Evolutionary conservation across 2,329 filamentous ascomycete species (phyloP), one percentile per base, ranked within the genome.

Genomic region (Penicillium sclerotigenum): DNA sequence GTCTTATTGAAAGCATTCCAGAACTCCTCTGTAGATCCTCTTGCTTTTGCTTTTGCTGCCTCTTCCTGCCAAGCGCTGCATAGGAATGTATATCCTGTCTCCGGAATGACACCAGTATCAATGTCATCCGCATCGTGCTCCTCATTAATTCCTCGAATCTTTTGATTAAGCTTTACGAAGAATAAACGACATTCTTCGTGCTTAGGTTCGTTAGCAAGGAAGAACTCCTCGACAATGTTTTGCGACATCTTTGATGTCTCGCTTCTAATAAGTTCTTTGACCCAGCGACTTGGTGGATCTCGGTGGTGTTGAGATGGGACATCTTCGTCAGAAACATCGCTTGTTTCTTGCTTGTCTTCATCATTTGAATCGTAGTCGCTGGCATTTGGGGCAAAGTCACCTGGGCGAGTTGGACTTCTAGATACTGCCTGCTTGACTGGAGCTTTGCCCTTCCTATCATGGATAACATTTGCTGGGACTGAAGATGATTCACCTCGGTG

Each of bases 141-240:
- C 1, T 36, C 4, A 0, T 36, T 36, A 0, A 0, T n/a, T 0
- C 34, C 34, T 1, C n/a, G 9, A 36, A 36, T 18, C 0, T 36
- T 0, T 36, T 36, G 2, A 4, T 36, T 36, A 0, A 36, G 34
- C 3, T n/a, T 36, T 36, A 5, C 0, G 11, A 36, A 36, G 9
- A 36, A 36, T 11, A 5, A 0, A 1, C 0, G 9, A 11, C 1
- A 36, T 18, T 2, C 0, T 18, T 18, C 4, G 9, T 36, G 18
- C 1, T 18, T 0, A 18, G n/a, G n/a, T 1, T 0, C 11, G 1
- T 1, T 0, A 4, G 34, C 10, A 10, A 1, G 18, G 0, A 36
- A 36, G n/a, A 36, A 36, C 1, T 18, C 34, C 34, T 36, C 1
- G 5, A 36, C 34, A 1, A 36, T 36, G 18, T 0, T 36, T 36